Evolutionary conservation across 1,139 yeast species (phyloP).

Genomic region (Yarrowia galli): DNA sequence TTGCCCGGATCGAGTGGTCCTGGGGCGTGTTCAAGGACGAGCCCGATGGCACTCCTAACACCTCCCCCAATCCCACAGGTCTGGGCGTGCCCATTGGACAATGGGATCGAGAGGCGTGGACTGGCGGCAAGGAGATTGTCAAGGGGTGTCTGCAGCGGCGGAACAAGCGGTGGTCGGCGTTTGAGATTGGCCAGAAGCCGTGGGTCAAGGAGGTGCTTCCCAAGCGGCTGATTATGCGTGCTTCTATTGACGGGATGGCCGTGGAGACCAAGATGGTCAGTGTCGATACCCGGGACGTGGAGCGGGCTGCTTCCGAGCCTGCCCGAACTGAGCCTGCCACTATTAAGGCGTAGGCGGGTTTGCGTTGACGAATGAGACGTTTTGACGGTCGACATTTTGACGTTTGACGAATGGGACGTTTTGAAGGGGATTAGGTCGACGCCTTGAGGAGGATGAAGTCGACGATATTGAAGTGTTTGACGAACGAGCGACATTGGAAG

Average conservation of each 20-base stretch:
- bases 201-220: conserved; percentile 49
- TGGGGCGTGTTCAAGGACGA: conserved; percentile 64
- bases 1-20: conserved; percentile 91
- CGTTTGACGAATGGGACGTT: not conserved
- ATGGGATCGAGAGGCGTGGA: conserved; percentile 51
- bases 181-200: conserved; percentile 51
- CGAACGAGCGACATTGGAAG: not conserved
- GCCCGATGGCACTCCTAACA: conserved; percentile 41
- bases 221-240: conserved; percentile 21
- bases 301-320: conserved; percentile 20
- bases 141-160: conserved; percentile 61
- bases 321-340: conserved; percentile 18
- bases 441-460: too few relatives aligned
- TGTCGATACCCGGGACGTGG: conserved; percentile 20
- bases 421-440: not conserved
- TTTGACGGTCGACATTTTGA: not conserved
- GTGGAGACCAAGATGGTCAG: conserved; percentile 15
- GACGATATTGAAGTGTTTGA: not conserved
- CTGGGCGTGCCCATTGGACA: conserved; percentile 36
- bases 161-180: conserved; percentile 57
- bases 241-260: conserved; percentile 1
- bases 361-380: not conserved
- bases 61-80: conserved; percentile 41
- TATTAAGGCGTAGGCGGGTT: not conserved
- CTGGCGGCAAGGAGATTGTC: conserved; percentile 61